Evolutionary conservation across 2,329 filamentous ascomycete species (phyloP).

Genomic region (Alternaria brassicicola): DNA sequence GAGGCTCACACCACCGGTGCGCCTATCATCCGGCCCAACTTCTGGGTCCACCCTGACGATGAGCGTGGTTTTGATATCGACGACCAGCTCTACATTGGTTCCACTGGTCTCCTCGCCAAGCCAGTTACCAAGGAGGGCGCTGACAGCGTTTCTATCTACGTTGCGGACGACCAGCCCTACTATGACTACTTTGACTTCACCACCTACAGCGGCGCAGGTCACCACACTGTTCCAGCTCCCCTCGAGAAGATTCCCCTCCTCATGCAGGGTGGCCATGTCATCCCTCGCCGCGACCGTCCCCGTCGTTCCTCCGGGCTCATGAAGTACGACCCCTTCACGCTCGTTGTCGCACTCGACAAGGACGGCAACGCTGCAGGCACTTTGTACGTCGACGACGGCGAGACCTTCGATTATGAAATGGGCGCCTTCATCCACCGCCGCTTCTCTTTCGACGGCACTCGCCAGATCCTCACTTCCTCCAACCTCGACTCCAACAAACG

Average conservation of each 20-base stretch:
- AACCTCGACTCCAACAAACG: conserved; percentile 54
- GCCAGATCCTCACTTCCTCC: conserved; percentile 70
- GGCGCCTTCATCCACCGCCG: conserved; percentile 87
- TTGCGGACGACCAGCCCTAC: conserved; percentile 87
- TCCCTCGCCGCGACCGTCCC: conserved; percentile 86
- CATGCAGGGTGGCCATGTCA: conserved; percentile 91
- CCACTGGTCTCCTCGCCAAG: conserved; percentile 88
- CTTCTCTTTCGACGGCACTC: conserved; percentile 68
- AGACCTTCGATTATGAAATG: conserved; percentile 84
- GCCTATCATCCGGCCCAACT: conserved; percentile 89
- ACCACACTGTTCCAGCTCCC: conserved; percentile 74
- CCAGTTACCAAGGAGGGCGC: conserved; percentile 82
- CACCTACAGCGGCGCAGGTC: conserved; percentile 73
- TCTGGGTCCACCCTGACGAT: conserved; percentile 86
- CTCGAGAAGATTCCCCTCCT: conserved; percentile 87
- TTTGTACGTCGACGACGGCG: conserved; percentile 91
- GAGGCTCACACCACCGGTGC: conserved; percentile 81
- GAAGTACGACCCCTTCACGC: conserved; percentile 93
- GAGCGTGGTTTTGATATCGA: conserved; percentile 88
- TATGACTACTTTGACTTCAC: conserved; percentile 95
- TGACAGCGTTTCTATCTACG: conserved; percentile 76
- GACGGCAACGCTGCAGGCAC: conserved; percentile 77
- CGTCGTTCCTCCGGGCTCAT: conserved; percentile 86
- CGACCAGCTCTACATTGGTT: conserved; percentile 90
- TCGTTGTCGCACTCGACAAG: conserved; percentile 75